These are phyloP conservation scores for Bipolaris oryzae DNA, from an alignment of 2,329 filamentous ascomycete species.

Conservation along the genomic window DNA sequence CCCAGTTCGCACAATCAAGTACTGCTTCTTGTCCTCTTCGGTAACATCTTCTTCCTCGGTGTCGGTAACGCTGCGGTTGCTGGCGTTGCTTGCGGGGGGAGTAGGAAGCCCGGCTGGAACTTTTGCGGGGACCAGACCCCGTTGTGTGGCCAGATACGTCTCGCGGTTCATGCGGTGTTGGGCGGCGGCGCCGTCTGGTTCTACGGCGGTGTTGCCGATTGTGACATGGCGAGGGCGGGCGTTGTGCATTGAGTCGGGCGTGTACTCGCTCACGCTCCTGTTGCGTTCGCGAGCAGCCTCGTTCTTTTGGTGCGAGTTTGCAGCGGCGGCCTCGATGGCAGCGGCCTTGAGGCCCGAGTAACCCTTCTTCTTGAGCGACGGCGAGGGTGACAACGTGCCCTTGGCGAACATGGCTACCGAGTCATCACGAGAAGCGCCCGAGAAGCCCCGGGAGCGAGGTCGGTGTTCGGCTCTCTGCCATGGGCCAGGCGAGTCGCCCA, in stretches of 20 bases:
- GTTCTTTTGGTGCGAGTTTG: conserved; percentile 40
- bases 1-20: conserved; percentile 55
- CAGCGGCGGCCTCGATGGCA: conserved; percentile 48
- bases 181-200: conserved; percentile 58
- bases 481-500: conserved; percentile 50
- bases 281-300: conserved; percentile 66
- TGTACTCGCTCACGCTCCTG: conserved; percentile 87
- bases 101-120: conserved; percentile 62
- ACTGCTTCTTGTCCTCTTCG: conserved; percentile 51
- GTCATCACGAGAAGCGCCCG: conserved; percentile 41
- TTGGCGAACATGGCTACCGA: conserved; percentile 37
- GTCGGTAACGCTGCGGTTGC: conserved; percentile 62
- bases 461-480: conserved; percentile 49
- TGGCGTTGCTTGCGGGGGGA: conserved; percentile 75
- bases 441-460: conserved; percentile 44
- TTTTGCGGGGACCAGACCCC: conserved; percentile 72
- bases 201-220: conserved; percentile 57
- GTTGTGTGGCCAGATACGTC: conserved; percentile 76
- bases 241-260: conserved; percentile 71
- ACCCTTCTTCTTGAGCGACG: conserved; percentile 54
- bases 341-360: conserved; percentile 54
- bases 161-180: conserved; percentile 72
- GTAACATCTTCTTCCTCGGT: conserved; percentile 57
- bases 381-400: conserved; percentile 45
- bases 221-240: conserved; percentile 73